Evolutionary conservation across 148 eudicot species (phyloP).

Genomic region (Chenopodium suecicum): DNA sequence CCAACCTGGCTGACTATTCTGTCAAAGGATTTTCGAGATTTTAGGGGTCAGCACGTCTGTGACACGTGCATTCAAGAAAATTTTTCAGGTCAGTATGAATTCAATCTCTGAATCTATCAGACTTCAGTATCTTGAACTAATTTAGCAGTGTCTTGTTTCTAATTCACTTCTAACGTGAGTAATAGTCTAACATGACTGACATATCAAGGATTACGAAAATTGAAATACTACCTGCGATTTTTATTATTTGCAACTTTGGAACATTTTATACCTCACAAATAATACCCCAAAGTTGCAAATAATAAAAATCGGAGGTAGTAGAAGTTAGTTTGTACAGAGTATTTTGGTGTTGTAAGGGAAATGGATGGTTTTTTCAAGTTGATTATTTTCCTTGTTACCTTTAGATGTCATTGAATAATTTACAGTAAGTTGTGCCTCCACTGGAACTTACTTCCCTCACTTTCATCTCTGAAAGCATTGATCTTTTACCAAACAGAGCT

Average conservation of each 20-base stretch:
- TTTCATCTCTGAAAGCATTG: too few species aligned
- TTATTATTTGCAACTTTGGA: too few species aligned
- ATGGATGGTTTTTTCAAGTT: neutral
- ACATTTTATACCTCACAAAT: too few species aligned
- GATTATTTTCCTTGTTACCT: neutral
- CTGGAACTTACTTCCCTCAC: too few species aligned
- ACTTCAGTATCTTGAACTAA: neutral
- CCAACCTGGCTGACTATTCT: neutral
- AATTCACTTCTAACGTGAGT: neutral
- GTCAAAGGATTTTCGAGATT: neutral
- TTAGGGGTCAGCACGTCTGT: neutral
- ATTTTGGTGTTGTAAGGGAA: neutral
- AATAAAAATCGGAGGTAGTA: too few species aligned
- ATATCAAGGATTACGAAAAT: too few species aligned
- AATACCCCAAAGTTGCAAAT: too few species aligned
- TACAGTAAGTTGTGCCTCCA: neutral
- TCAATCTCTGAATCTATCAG: neutral
- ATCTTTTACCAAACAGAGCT: too few species aligned
- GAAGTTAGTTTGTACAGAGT: neutral
- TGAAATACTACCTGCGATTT: too few species aligned
- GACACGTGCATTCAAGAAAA: neutral
- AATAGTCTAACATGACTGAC: too few species aligned
- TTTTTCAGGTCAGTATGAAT: slow-evolving; percentile 11
- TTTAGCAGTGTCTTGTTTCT: neutral
- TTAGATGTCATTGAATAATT: neutral